Evolutionary conservation across 2,329 filamentous ascomycete genomes (phyloP).

Genomic region (Penicillium crustosum): DNA sequence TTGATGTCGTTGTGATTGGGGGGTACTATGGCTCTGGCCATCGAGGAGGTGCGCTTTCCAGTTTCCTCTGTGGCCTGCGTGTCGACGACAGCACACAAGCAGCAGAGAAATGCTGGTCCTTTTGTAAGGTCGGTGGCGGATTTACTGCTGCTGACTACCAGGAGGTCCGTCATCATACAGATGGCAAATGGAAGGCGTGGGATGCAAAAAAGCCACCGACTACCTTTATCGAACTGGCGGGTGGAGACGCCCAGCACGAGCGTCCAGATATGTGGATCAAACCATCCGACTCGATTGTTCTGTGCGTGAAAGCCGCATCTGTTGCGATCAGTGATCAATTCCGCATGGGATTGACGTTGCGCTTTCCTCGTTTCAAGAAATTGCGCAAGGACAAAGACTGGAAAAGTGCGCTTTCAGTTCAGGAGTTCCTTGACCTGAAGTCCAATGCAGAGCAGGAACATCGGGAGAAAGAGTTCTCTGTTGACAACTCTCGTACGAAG

Average conservation of each 20-base stretch:
- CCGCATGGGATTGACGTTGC: slow-evolving; percentile 71
- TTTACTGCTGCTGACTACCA: slow-evolving; percentile 83
- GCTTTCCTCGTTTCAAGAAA: slow-evolving; percentile 86
- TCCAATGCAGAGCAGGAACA: slow-evolving; percentile 67
- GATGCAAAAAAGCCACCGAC: slow-evolving; percentile 72
- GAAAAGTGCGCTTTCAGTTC: slow-evolving; percentile 73
- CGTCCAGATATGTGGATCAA: slow-evolving; percentile 90
- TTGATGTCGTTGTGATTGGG: slow-evolving; percentile 86
- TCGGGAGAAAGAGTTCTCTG: slow-evolving; percentile 71
- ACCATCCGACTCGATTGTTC: slow-evolving; percentile 79
- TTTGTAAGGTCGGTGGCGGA: slow-evolving; percentile 97
- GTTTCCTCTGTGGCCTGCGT: slow-evolving; percentile 85
- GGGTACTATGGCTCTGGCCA: slow-evolving; percentile 89
- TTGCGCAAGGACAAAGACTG: slow-evolving; percentile 81
- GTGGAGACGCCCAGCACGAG: slow-evolving; percentile 73
- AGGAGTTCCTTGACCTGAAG: slow-evolving; percentile 74
- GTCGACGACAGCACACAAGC: slow-evolving; percentile 63
- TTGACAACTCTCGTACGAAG: slow-evolving; percentile 67
- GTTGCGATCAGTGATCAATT: slow-evolving; percentile 76
- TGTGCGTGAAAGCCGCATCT: slow-evolving; percentile 85
- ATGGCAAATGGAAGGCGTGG: slow-evolving; percentile 91
- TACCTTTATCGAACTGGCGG: slow-evolving; percentile 77
- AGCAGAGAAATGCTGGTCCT: slow-evolving; percentile 76
- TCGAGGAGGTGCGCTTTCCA: slow-evolving; percentile 78
- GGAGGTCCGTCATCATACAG: slow-evolving; percentile 76